phyloP scores from a whole-genome alignment of 2,329 filamentous ascomycete genomes.

The Parasarocladium wereldwijsianum region DNA sequence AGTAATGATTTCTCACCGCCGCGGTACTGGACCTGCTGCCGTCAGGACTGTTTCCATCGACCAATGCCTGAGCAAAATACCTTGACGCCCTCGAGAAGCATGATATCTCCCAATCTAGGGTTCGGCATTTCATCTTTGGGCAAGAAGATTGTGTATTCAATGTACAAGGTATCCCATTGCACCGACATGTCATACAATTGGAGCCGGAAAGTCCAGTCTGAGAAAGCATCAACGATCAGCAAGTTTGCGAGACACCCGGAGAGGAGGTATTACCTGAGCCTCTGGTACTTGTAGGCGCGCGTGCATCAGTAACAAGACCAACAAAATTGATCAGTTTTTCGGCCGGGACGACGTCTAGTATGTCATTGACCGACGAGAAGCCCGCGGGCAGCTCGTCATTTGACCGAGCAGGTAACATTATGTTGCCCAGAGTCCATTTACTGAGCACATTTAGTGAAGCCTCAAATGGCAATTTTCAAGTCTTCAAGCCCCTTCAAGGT shows the following conservation, averaged over 20 bases:
- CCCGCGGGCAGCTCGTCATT: conserved; percentile 3
- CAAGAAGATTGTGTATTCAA: too few relatives aligned
- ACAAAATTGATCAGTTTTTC: conserved; percentile 46
- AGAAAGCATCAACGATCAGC: conserved; percentile 2
- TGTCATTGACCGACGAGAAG: conserved; percentile 2
- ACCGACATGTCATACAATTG: conserved; percentile 44
- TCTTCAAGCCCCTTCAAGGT: too few relatives aligned
- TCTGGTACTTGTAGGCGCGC: conserved; percentile 33
- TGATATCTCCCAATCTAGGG: conserved; percentile 23
- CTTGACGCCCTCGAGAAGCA: conserved; percentile 36
- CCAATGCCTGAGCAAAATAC: conserved; percentile 17
- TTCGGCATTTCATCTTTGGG: too few relatives aligned
- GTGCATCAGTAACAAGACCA: conserved; percentile 55
- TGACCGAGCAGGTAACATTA: too few relatives aligned
- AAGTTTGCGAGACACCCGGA: not conserved
- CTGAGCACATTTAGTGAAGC: too few relatives aligned
- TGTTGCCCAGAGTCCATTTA: too few relatives aligned
- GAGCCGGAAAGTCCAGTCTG: conserved; percentile 47
- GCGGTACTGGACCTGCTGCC: conserved; percentile 25
- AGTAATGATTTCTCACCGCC: conserved; percentile 24
- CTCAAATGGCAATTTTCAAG: too few relatives aligned
- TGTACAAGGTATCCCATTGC: conserved; percentile 24
- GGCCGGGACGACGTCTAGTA: too few relatives aligned
- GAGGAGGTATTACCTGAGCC: conserved; percentile 30
- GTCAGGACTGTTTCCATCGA: not conserved